Percentiles rank a stretch among this genome's conserved stretches.
These are phyloP conservation scores for Immersiporthe knoxdaviesiana DNA, from an alignment of 2,329 filamentous ascomycete species.

Conservation along the genomic window DNA sequence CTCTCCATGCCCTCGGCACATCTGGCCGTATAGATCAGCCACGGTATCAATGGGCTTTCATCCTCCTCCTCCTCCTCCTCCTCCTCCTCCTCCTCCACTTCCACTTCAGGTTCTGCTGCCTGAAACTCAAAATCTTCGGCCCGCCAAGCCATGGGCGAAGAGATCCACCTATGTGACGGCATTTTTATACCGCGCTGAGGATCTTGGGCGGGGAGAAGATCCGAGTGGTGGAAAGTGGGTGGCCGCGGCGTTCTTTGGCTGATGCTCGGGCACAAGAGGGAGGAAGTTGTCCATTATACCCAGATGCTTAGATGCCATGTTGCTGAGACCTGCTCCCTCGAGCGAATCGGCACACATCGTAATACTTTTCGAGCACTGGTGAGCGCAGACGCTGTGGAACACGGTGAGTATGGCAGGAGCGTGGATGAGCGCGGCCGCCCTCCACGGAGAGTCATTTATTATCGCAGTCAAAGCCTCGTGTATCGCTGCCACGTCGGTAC, in stretches of 20 bases:
- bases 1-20: conserved; percentile 60
- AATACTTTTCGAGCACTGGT: conserved; percentile 49
- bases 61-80: too few relatives aligned
- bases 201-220: conserved; percentile 43
- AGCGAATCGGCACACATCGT: conserved; percentile 56
- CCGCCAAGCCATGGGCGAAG: conserved; percentile 36
- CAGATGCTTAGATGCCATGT: conserved; percentile 47
- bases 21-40: conserved; percentile 69
- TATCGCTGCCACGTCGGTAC: conserved; percentile 67
- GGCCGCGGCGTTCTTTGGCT: conserved; percentile 38
- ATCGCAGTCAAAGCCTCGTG: conserved; percentile 78
- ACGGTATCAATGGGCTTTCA: conserved; percentile 73
- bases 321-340: conserved; percentile 55
- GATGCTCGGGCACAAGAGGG: conserved; percentile 54
- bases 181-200: conserved; percentile 37
- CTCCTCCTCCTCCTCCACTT: too few relatives aligned
- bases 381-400: conserved; percentile 64
- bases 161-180: conserved; percentile 19
- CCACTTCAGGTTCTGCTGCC: conserved; percentile 44
- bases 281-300: conserved; percentile 69
- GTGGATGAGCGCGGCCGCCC: conserved; percentile 71
- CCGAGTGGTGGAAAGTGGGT: conserved; percentile 60
- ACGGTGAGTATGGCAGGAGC: conserved; percentile 71
- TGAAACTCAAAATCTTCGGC: conserved; percentile 34
- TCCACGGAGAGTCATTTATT: conserved; percentile 76